Percentiles rank a stretch among this genome's conserved stretches.
Conservation (phyloP, 495 filamentous ascomycete species). For the Podospora fimiseda region DNA sequence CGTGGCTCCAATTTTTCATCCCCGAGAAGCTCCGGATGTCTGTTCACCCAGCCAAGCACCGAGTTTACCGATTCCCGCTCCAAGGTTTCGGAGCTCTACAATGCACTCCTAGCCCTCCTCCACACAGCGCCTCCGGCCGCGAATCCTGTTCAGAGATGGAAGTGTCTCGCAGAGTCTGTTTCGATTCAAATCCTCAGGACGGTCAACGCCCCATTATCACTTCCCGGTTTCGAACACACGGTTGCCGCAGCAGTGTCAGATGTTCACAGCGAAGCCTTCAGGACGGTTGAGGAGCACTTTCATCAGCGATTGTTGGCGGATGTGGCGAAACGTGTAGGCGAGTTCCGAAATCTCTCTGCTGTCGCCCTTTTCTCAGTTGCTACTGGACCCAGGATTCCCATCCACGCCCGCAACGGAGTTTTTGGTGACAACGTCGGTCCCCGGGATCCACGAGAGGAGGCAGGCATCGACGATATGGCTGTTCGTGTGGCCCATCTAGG, state of each 20-base stretch:
- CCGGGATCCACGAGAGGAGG: slow-evolving; percentile 41
- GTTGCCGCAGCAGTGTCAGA: slow-evolving; percentile 32
- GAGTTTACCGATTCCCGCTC: slow-evolving; percentile 29
- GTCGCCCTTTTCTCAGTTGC: slow-evolving; percentile 48
- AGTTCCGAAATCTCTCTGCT: slow-evolving; percentile 43
- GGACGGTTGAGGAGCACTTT: slow-evolving; percentile 34
- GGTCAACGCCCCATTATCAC: slow-evolving; percentile 38
- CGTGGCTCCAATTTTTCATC: slow-evolving; percentile 38
- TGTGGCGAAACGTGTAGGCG: slow-evolving; percentile 40
- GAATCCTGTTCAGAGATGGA: slow-evolving; percentile 34
- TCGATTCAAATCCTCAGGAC: slow-evolving; percentile 49
- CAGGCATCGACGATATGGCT: slow-evolving; percentile 59
- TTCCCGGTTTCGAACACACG: slow-evolving; percentile 41
- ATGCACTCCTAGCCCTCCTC: slow-evolving; percentile 40
- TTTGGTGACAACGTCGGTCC: slow-evolving; percentile 17
- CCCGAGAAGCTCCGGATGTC: slow-evolving; percentile 35
- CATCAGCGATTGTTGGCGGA: slow-evolving; percentile 36
- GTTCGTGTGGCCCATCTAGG: slow-evolving; percentile 71
- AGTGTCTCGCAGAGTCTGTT: slow-evolving; percentile 34
- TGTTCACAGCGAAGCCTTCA: slow-evolving; percentile 29
- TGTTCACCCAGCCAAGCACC: slow-evolving; percentile 25
- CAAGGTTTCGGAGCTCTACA: slow-evolving; percentile 33
- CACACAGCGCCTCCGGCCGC: slow-evolving; percentile 33
- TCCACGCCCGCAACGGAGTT: slow-evolving; percentile 17
- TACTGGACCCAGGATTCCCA: slow-evolving; percentile 23